Base-by-base conservation (phyloP, 1,139 yeast species). In the Debaryomycetaceae sp. region DNA sequence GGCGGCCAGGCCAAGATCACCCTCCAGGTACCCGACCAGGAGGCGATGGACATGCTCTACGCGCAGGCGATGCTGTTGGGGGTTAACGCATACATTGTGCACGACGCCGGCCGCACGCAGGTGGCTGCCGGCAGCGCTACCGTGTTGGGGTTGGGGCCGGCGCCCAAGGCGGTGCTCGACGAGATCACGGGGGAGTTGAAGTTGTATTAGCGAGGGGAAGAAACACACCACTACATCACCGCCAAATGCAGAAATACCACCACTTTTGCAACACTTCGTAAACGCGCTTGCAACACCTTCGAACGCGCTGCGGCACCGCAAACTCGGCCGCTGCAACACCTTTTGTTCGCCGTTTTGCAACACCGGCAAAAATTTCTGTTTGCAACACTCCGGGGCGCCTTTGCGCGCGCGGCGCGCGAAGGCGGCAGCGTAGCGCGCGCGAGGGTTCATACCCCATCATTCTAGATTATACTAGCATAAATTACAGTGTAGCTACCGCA, bases 91-190 rank as follows among this genome's bases (percentile, higher is more conserved):
- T 73, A 78, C 42, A 71, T 85, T 5, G 86, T 93, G 22, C 94
- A 83, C 45, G 99, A 91, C 59, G 98, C 98, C 18, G 98, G 98
- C 3, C 71, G 97, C 48, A 93, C 98, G 1, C 97, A 91, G 53
- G 79, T 91, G 30, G 95, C 88, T 8, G 83, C 96, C 4, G 97
- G 97, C 1, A 79, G 93, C 40, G 94, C 95, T 3, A 91, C 98
- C 0, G 97, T 93, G 1, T 61, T 91, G 18, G 98, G 97, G 0
- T 55, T 91, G 19, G 98, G 99, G 0, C 99, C 99, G 1, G 98
- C 96, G 10, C 97, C 97, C n/a, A 84, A 83, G 46, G 51, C 71
- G 0, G 77, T 80, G 0, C 56, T 91, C 36, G 96, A 91, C 51
- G 75, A 80, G 48, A 78, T 91, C 32, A 88, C 97, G 0, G 81